Evolutionary conservation across 2,329 filamentous ascomycete species (phyloP).

Genomic region (Trichoderma cornu-damae): DNA sequence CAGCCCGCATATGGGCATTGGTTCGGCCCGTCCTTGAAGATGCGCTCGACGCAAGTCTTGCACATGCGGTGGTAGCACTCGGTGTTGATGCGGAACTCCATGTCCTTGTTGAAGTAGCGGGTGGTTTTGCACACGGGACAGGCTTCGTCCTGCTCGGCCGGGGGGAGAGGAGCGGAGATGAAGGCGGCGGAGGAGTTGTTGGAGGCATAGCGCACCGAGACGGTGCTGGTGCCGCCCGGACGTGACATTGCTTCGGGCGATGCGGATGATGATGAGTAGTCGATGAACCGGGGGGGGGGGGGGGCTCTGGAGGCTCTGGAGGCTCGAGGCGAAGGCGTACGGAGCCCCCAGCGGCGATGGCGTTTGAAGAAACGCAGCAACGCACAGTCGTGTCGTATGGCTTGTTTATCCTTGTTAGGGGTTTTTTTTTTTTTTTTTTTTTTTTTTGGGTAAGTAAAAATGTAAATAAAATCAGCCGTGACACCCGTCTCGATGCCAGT

Average conservation of each 20-base stretch:
- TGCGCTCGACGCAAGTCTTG: constrained; percentile 87
- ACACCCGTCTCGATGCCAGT: too few species aligned
- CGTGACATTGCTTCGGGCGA: constrained; percentile 27
- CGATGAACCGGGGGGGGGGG: background rate
- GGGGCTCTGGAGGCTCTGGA: background rate
- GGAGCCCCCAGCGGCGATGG: background rate
- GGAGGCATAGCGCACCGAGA: constrained; percentile 29
- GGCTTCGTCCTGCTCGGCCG: constrained; percentile 55
- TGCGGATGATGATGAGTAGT: background rate
- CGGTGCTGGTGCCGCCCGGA: constrained; percentile 22
- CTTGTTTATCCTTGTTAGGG: background rate
- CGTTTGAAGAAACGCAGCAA: background rate
- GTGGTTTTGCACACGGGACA: constrained; percentile 97
- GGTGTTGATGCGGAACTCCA: constrained; percentile 93
- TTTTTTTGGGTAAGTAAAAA: too few species aligned
- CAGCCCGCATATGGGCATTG: constrained; percentile 90
- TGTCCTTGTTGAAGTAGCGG: constrained; percentile 88
- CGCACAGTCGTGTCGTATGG: background rate
- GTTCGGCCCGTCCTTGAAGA: constrained; percentile 87
- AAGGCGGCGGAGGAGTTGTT: constrained; percentile 12
- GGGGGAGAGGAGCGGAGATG: constrained; percentile 20
- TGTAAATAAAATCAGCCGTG: too few species aligned
- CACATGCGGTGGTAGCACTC: constrained; percentile 99
- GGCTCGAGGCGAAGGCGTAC: background rate
- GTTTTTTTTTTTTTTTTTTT: too few species aligned